A percentile compares a stretch with the other conserved stretches of the same genome.
Conservation (phyloP, 192 early-diverging fungal species). For the Thoreauomyces humboldtii region DNA sequence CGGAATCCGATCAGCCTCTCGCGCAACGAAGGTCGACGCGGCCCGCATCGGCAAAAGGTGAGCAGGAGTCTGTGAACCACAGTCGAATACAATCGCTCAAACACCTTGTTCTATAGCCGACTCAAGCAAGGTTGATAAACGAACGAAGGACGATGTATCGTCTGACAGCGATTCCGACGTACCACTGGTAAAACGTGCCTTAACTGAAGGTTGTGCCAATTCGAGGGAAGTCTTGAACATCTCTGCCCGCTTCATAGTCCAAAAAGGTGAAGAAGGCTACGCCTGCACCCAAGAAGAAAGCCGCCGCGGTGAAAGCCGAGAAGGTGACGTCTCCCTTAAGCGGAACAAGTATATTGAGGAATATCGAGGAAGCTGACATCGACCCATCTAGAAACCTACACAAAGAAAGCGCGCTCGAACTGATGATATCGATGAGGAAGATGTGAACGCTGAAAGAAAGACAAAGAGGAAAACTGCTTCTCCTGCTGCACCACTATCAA, state of each 20-base stretch:
- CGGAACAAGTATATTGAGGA: too few species aligned
- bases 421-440: neutral
- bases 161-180: conserved; percentile 29
- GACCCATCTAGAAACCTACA: too few species aligned
- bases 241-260: neutral
- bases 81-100: too few species aligned
- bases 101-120: too few species aligned
- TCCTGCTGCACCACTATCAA: neutral
- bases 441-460: neutral
- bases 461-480: neutral
- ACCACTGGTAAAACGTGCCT: conserved; percentile 16
- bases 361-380: too few species aligned
- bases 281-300: neutral
- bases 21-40: too few species aligned
- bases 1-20: too few species aligned
- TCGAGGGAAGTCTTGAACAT: neutral
- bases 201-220: neutral
- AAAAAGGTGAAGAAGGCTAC: conserved; percentile 4
- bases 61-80: too few species aligned
- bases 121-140: neutral
- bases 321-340: too few species aligned
- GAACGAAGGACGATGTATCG: neutral
- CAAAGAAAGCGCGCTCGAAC: too few species aligned
- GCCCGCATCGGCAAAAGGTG: too few species aligned
- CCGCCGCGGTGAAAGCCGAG: neutral